A percentile compares a stretch with the other conserved stretches of the same genome.
phyloP scores from a whole-genome alignment of 306 rosid genomes.

The Rosa rugosa region DNA sequence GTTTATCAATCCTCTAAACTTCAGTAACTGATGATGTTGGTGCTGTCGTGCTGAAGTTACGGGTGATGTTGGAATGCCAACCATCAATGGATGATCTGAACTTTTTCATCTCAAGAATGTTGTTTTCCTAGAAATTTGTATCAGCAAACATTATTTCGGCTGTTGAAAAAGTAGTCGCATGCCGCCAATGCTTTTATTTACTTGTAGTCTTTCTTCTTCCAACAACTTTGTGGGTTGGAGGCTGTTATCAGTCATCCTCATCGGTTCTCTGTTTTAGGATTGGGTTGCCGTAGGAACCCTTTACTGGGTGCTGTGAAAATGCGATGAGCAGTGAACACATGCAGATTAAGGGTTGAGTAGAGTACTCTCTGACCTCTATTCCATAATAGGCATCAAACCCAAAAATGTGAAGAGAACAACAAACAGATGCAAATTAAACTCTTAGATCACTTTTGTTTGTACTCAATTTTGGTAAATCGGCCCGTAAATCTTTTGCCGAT shows the following conservation, averaged over 20 bases:
- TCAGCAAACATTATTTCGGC: background rate
- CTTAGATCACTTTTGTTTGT: no score
- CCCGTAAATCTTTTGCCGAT: no score
- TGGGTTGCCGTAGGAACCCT: no score
- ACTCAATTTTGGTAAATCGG: no score
- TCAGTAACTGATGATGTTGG: background rate
- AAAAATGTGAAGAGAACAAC: no score
- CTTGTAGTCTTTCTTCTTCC: background rate
- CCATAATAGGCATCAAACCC: no score
- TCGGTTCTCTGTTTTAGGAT: background rate
- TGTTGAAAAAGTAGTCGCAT: background rate
- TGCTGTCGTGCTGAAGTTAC: background rate
- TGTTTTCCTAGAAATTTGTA: background rate
- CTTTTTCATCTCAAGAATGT: background rate
- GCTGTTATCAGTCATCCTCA: background rate
- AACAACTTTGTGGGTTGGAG: background rate
- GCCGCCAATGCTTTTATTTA: background rate
- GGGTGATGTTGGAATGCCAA: conserved; percentile 17
- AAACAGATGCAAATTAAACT: no score
- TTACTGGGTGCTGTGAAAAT: no score
- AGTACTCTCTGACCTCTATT: no score
- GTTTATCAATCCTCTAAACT: background rate
- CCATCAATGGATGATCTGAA: conserved; percentile 14
- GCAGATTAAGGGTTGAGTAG: no score
- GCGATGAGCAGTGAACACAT: no score